phyloP scores from a whole-genome alignment of 352 stramenopile species.

The Achlya hypogyna region DNA sequence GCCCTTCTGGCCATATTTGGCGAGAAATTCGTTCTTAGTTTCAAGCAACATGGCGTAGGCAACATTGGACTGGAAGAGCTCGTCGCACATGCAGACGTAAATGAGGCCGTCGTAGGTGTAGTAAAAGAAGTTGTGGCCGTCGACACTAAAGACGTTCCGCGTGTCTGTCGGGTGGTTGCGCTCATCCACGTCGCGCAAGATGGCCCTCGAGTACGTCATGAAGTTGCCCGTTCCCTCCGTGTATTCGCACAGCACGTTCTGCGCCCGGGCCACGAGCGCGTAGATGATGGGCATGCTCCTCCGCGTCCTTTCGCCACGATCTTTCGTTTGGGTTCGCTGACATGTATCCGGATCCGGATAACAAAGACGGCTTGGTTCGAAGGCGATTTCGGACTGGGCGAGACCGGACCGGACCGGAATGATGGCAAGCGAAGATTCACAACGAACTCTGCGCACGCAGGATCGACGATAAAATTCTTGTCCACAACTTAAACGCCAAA shows the following conservation, averaged over 20 bases:
- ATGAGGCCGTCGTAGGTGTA: constrained; percentile 57
- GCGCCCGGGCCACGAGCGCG: constrained; percentile 51
- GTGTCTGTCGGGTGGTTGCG: constrained; percentile 28
- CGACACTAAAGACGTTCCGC: constrained; percentile 61
- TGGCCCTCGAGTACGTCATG: constrained; percentile 53
- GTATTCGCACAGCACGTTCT: constrained; percentile 72
- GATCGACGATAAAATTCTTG: too few relatives aligned
- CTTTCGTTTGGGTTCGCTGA: constrained; percentile 14
- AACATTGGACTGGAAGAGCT: constrained; percentile 61
- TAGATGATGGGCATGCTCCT: constrained; percentile 68
- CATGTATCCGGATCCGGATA: constrained; percentile 14
- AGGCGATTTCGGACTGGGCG: too few relatives aligned
- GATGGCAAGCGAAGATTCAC: background rate
- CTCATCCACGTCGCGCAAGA: constrained; percentile 61
- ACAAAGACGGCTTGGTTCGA: background rate
- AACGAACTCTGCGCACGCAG: too few relatives aligned
- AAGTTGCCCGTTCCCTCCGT: constrained; percentile 71
- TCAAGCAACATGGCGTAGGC: constrained; percentile 66
- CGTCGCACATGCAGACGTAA: constrained; percentile 79
- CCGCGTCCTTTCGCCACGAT: background rate
- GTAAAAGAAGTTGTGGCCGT: constrained; percentile 79
- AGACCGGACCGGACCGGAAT: background rate
- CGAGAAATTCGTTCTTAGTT: constrained; percentile 50
- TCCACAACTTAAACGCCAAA: too few relatives aligned
- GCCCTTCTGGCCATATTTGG: constrained; percentile 49